These are phyloP conservation scores for Brassica hybrid DNA, from an alignment of 441 rosid species.

Conservation along the genomic window DNA sequence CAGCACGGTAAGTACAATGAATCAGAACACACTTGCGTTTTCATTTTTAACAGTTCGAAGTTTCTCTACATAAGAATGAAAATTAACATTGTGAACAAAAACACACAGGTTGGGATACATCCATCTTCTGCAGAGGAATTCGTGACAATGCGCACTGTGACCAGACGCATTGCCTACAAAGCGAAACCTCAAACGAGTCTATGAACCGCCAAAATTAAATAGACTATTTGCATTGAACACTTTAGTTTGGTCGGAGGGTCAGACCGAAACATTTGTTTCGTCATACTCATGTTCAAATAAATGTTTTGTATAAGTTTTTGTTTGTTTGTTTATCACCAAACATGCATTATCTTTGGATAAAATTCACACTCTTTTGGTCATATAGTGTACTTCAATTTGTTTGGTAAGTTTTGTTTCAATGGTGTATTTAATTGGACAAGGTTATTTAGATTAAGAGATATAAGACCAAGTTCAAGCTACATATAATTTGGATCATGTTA, in stretches of 20 bases:
- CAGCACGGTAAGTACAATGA: conserved; percentile 72
- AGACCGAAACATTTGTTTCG: conserved; percentile 6
- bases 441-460: neutral
- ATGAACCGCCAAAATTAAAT: conserved; percentile 10
- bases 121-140: conserved; percentile 99
- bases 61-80: neutral
- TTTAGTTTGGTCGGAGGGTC: conserved; percentile 32
- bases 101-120: conserved; percentile 99
- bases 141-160: conserved; percentile 86
- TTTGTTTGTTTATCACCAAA: conserved; percentile 22
- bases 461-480: neutral
- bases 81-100: conserved; percentile 25
- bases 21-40: neutral
- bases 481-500: neutral
- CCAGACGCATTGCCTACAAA: conserved; percentile 44
- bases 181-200: neutral
- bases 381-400: neutral
- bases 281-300: conserved; percentile 26
- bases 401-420: neutral
- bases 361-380: neutral
- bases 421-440: neutral
- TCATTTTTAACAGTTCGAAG: conserved; percentile 15
- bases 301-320: conserved; percentile 21
- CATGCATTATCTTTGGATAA: conserved; percentile 6
- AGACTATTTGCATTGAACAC: conserved; percentile 4